Evolutionary conservation across 2,329 filamentous ascomycete genomes (phyloP), one percentile per base, ranked within the genome.

Genomic region (Fusarium nurragi): DNA sequence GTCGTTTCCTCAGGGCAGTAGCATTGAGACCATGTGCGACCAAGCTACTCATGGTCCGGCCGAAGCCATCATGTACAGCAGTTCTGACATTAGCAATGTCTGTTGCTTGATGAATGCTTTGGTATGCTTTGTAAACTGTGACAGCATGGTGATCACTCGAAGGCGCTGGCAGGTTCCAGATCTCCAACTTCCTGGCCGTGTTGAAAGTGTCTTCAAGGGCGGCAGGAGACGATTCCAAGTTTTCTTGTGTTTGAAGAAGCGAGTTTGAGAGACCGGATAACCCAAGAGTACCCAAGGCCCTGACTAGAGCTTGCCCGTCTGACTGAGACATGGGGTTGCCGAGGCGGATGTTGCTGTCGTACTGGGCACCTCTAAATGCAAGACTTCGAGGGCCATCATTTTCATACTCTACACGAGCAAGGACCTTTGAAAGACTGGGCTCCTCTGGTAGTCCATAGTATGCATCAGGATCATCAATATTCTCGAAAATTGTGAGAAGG

Each of bases 401-500:
- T 77, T 99, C 95, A 73, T 97, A 94, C 67, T 97, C 93, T 6
- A 98, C 84, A 11, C 92, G 89, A 47, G 90, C 86, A 57, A 98
- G 81, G 1, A 98, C 90, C 12, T 90, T 92, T 16, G 86, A 82
- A 16, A 99, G 79, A 55, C 88, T 93, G 8, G 93, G 86, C 37
- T 87, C 86, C 75, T 96, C 91, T 38, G 92, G 87, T 9, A 97
- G 84, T 5, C 95, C 96, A 73, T 99, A 99, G 75, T 97, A 99
- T 1, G 93, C 90, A 75, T 99, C 95, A 3, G 94, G 94, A 71
- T 99, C 96, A 73, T 97, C 94, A 43, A 99, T 91, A 60, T 92
- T 94, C 73, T 92, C 90, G 75, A 95, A 99, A 4, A 99, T 94
- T 1, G 86, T 82, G 40, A 97, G 83, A 13, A 98, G 81, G 2